Evolutionary conservation across 2,329 filamentous ascomycete species (phyloP).

Genomic region (Ceratocystiopsis minuta): DNA sequence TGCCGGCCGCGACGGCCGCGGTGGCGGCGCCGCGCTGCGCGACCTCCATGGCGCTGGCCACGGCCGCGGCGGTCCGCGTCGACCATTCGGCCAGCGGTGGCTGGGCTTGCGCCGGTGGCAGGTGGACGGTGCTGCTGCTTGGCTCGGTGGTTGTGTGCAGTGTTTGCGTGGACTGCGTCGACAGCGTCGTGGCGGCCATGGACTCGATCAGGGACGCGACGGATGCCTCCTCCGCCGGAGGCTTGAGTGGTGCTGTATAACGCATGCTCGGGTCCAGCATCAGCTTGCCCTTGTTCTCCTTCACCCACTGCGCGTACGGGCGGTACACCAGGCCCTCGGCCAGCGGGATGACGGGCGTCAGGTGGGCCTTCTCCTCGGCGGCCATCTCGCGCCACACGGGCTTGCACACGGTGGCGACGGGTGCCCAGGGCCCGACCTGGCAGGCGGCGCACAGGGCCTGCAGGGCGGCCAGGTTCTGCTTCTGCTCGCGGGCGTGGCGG

Average conservation of each 20-base stretch:
- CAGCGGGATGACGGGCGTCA: constrained; percentile 45
- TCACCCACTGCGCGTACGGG: constrained; percentile 42
- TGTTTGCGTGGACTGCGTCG: background rate
- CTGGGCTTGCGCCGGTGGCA: background rate
- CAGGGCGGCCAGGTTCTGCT: constrained; percentile 31
- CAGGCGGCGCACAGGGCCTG: constrained; percentile 39
- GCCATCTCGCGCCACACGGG: constrained; percentile 49
- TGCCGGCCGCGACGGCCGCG: constrained; percentile 11
- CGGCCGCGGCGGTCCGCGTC: constrained; percentile 3
- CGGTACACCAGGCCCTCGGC: constrained; percentile 44
- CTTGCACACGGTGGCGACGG: constrained; percentile 28
- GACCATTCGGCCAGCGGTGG: constrained; percentile 10
- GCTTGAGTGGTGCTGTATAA: too few relatives aligned
- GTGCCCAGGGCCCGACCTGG: constrained; percentile 37
- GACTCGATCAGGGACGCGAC: background rate
- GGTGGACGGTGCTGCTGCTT: too few relatives aligned
- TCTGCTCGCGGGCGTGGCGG: constrained; percentile 18
- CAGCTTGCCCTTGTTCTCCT: constrained; percentile 35
- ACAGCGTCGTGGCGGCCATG: background rate
- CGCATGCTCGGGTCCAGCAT: too few relatives aligned
- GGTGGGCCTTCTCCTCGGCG: constrained; percentile 46
- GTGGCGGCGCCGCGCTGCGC: constrained; percentile 9
- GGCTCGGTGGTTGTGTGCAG: too few relatives aligned
- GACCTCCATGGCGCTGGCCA: constrained; percentile 6
- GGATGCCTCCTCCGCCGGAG: background rate